Percentiles rank a stretch among this genome's conserved stretches.
Conservation (phyloP, 805 yeast species). For the Monosporozyma aerobia region DNA sequence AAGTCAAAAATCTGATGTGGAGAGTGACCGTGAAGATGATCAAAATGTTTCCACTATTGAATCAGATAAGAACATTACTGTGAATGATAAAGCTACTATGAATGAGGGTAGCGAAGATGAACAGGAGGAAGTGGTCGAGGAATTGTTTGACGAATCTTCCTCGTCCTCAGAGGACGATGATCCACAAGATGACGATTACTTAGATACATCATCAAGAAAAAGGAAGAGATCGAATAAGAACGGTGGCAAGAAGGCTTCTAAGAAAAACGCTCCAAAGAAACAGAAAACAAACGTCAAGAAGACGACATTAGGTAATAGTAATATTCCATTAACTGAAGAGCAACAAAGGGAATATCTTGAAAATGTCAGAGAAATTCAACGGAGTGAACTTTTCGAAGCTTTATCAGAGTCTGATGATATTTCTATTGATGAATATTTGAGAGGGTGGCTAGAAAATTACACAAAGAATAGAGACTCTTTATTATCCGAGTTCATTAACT, state of each 20-base stretch:
- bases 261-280: background rate
- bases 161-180: conserved; percentile 8
- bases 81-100: conserved; percentile 8
- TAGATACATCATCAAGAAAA: conserved; percentile 9
- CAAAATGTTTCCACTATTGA: conserved; percentile 1
- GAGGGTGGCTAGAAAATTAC: conserved; percentile 51
- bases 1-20: conserved; percentile 10
- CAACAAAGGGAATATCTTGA: conserved; percentile 29
- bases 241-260: background rate
- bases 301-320: background rate
- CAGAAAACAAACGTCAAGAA: conserved; percentile 2
- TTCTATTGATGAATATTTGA: conserved; percentile 43
- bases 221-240: conserved; percentile 6
- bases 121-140: conserved; percentile 10
- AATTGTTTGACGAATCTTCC: background rate
- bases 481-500: conserved; percentile 55
- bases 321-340: conserved; percentile 10
- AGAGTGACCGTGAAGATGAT: conserved; percentile 7
- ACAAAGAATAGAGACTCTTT: conserved; percentile 37
- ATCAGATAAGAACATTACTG: conserved; percentile 1
- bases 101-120: conserved; percentile 6
- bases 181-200: conserved; percentile 21
- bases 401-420: conserved; percentile 39
- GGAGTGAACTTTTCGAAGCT: conserved; percentile 42
- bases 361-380: conserved; percentile 36